A percentile compares a stretch with the other conserved stretches of the same genome.
Evolutionary conservation across 495 filamentous ascomycete genomes (phyloP).

Genomic region (Penicillium bialowiezense): DNA sequence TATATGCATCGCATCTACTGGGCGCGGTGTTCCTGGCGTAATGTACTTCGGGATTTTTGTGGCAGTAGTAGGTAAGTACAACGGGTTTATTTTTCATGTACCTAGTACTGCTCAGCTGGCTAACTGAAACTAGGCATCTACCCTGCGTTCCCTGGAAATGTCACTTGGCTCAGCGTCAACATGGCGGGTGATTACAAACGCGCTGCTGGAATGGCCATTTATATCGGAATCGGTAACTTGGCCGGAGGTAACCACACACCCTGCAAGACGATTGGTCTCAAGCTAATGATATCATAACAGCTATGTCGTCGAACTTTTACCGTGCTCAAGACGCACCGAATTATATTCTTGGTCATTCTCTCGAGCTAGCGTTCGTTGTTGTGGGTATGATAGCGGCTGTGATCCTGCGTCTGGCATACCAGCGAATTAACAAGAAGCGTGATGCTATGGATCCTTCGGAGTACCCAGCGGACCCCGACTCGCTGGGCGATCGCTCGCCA

Average conservation of each 20-base stretch:
- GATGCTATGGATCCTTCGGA: conserved; percentile 46
- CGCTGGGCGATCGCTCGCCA: conserved; percentile 60
- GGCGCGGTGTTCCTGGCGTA: conserved; percentile 53
- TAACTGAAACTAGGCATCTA: conserved; percentile 30
- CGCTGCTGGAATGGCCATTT: conserved; percentile 68
- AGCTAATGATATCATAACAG: conserved; percentile 23
- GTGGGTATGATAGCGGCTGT: conserved; percentile 57
- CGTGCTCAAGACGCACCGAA: conserved; percentile 59
- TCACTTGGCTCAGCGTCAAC: conserved; percentile 73
- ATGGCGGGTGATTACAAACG: conserved; percentile 69
- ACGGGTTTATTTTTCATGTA: too few relatives aligned
- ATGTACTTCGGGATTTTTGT: conserved; percentile 76
- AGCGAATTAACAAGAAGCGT: conserved; percentile 57
- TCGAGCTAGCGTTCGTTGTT: conserved; percentile 67
- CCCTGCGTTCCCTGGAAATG: conserved; percentile 56
- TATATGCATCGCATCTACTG: conserved; percentile 46
- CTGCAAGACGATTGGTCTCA: neutral
- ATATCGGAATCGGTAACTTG: conserved; percentile 72
- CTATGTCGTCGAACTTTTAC: conserved; percentile 79
- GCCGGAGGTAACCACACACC: conserved; percentile 47
- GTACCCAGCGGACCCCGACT: conserved; percentile 53
- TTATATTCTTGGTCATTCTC: conserved; percentile 64
- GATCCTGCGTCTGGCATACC: conserved; percentile 55
- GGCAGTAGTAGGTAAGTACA: conserved; percentile 61
- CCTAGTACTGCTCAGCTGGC: neutral